Evolutionary conservation across 257 asterid genomes (phyloP), one percentile per base, ranked within the genome.

Genomic region (Solanum bulbocastanum): DNA sequence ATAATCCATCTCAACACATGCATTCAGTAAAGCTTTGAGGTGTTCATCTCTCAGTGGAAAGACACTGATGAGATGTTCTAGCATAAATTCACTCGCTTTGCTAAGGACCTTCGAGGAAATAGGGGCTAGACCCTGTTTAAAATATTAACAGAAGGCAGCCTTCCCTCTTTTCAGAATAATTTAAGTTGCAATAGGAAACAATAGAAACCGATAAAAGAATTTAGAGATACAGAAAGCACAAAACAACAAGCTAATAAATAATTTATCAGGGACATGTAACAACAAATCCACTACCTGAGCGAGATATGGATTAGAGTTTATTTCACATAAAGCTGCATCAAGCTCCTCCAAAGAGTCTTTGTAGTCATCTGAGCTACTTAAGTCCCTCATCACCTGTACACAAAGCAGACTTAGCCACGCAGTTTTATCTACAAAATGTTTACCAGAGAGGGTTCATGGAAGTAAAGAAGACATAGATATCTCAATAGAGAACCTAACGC

Each of bases 11-110:
- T 94, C 94, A 83, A 92, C 89, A n/a, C 90, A 85, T 36, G 98
- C 96, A 62, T 88, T 58, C 25, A 93, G 32, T 52, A 90, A 32
- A 89, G 95, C 95, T 90, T 91, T 95, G 15, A 96, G 91, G 89
- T 93, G 96, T 15, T 92, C 82, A 60, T 94, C 98, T 83, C 98
- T 93, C 88, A 95, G 71, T 10, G 98, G 95, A 32, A 95, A 89
- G 13, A 96, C 39, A 6, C 92, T 93, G 83, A 93, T 88, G 37
- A 96, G 91, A 83, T 86, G 93, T 89, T 92, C 90, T 78, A 94
- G 74, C 87, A 95, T 83, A 35, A 93, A 90, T 76, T 88, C 87
- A 76, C 86, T 90, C 15, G 97, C 94, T 81, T 89, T 88, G 84
- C 91, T 73, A 86, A 96, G 95, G 72, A 87, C 88, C 86, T 15